Conservation (phyloP, 2,329 filamentous ascomycete species). For the Pseudonectria buxi region DNA sequence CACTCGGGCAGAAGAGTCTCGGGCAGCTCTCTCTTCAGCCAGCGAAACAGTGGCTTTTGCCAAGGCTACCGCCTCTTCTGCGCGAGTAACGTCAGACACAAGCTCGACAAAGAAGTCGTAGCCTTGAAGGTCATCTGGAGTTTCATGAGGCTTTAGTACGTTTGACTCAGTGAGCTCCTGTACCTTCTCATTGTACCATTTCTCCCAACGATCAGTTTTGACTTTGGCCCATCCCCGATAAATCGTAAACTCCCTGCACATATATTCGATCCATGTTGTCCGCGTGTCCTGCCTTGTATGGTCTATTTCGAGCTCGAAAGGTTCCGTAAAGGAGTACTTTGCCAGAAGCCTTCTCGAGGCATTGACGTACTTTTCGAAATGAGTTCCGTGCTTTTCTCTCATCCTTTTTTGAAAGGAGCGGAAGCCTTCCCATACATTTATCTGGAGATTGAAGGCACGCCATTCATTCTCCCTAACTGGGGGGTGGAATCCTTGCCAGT, state of each 20-base stretch:
- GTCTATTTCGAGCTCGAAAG: conserved; percentile 16
- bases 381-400: conserved; percentile 14
- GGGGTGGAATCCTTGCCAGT: conserved; percentile 9
- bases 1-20: neutral
- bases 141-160: conserved; percentile 5
- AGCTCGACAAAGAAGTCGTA: neutral
- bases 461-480: conserved; percentile 5
- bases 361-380: neutral
- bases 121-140: conserved; percentile 6
- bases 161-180: conserved; percentile 7
- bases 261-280: conserved; percentile 34
- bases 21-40: conserved; percentile 3
- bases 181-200: conserved; percentile 12
- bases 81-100: conserved; percentile 1
- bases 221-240: too few relatives aligned
- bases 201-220: conserved; percentile 2
- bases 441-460: conserved; percentile 14
- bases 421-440: conserved; percentile 13
- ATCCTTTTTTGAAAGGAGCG: conserved; percentile 11
- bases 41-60: conserved; percentile 12
- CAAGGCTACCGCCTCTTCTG: conserved; percentile 10
- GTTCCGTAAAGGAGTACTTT: conserved; percentile 4
- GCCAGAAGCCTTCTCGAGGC: conserved; percentile 1
- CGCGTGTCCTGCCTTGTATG: conserved; percentile 24
- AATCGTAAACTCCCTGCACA: conserved; percentile 12